A percentile compares a stretch with the other conserved stretches of the same genome.
Conservation (phyloP, 768 basidiomycete genomes). For the Pleurotus giganteus region DNA sequence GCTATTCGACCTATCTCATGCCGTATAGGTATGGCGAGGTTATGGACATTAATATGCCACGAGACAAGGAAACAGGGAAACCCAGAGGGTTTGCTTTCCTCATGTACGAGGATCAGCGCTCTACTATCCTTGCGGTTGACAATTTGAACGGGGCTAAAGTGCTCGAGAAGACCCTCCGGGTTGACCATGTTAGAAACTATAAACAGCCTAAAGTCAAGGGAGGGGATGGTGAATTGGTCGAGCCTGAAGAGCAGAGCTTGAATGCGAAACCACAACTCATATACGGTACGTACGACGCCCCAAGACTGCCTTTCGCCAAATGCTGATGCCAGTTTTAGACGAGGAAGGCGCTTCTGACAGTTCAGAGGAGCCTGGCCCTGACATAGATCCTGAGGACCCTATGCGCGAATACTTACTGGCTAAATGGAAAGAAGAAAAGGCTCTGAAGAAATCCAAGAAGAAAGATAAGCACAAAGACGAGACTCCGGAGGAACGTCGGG, state of each 20-base stretch:
- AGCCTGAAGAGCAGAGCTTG: conserved; percentile 80
- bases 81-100: conserved; percentile 91
- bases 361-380: conserved; percentile 58
- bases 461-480: conserved; percentile 72
- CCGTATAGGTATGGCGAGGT: conserved; percentile 89
- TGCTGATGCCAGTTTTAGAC: conserved; percentile 28
- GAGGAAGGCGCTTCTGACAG: conserved; percentile 60
- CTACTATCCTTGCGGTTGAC: conserved; percentile 94
- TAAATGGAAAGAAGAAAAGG: conserved; percentile 71
- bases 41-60: conserved; percentile 91
- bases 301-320: not conserved
- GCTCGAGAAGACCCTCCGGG: conserved; percentile 81
- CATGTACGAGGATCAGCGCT: conserved; percentile 99
- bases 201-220: conserved; percentile 79
- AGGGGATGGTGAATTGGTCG: conserved; percentile 83
- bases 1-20: conserved; percentile 4
- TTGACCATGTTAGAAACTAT: conserved; percentile 91
- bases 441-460: conserved; percentile 56
- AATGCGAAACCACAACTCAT: conserved; percentile 82
- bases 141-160: conserved; percentile 96
- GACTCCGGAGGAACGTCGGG: conserved; percentile 75
- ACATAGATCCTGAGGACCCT: conserved; percentile 94
- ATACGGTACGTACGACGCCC: conserved; percentile 44
- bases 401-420: conserved; percentile 92
- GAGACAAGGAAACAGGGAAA: conserved; percentile 92